These are phyloP conservation scores for Trichoderma orchidacearum DNA, from an alignment of 495 filamentous ascomycete species.

Conservation along the genomic window DNA sequence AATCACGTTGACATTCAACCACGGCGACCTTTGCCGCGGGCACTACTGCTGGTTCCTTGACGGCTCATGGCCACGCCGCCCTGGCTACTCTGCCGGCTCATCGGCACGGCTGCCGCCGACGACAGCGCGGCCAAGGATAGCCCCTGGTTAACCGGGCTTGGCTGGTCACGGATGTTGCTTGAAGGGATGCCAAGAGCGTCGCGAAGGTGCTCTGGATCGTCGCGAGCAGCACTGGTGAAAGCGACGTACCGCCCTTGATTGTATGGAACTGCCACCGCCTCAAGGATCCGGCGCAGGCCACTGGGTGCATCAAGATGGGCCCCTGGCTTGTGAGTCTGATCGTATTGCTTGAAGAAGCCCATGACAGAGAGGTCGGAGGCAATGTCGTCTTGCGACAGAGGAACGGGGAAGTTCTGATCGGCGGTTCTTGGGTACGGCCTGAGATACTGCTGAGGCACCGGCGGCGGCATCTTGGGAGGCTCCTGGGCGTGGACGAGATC, in stretches of 20 bases:
- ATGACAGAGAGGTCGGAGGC: slow-evolving; percentile 47
- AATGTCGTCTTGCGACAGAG: slow-evolving; percentile 42
- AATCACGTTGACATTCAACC: background rate
- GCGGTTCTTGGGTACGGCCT: slow-evolving; percentile 25
- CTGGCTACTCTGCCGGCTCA: slow-evolving; percentile 36
- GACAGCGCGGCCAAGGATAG: slow-evolving; percentile 10
- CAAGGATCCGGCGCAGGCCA: slow-evolving; percentile 29
- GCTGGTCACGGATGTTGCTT: slow-evolving; percentile 11
- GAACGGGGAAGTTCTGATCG: slow-evolving; percentile 32
- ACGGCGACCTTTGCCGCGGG: slow-evolving; percentile 14
- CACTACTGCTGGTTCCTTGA: slow-evolving; percentile 20
- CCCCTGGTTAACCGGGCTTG: slow-evolving; percentile 12
- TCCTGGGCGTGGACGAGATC: slow-evolving; percentile 28
- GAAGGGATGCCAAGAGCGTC: slow-evolving; percentile 25
- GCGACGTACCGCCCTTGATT: slow-evolving; percentile 20
- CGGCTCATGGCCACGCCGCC: slow-evolving; percentile 34
- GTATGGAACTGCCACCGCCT: slow-evolving; percentile 24
- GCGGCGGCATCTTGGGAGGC: slow-evolving; percentile 46
- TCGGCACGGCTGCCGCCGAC: slow-evolving; percentile 16
- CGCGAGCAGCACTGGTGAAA: slow-evolving; percentile 25
- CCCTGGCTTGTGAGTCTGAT: slow-evolving; percentile 24
- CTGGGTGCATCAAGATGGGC: slow-evolving; percentile 27
- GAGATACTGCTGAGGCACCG: slow-evolving; percentile 39
- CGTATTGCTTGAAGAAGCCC: slow-evolving; percentile 29
- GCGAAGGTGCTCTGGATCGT: slow-evolving; percentile 27